These are phyloP conservation scores for Calonectria montana DNA, from an alignment of 2,329 filamentous ascomycete species.

Conservation along the genomic window DNA sequence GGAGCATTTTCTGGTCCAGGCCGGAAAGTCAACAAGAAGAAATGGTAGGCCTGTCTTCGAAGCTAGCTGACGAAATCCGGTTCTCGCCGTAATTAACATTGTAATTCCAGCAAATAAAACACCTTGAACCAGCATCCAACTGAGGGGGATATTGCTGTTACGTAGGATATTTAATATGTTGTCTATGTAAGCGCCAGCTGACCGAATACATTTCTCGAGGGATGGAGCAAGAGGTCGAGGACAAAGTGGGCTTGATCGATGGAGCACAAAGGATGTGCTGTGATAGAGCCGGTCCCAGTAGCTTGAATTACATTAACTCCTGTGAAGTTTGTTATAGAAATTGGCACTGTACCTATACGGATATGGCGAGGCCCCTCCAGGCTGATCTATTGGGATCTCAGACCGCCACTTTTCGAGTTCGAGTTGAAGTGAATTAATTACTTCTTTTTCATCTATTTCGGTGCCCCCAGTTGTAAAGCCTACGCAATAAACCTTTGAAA, in stretches of 20 bases:
- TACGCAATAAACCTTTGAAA: not conserved
- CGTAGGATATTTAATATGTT: not conserved
- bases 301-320: not conserved
- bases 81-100: slow-evolving; percentile 19
- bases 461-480: not conserved
- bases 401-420: slow-evolving; percentile 4
- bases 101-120: slow-evolving; percentile 22
- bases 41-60: not conserved
- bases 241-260: slow-evolving; percentile 21
- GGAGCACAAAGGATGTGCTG: slow-evolving; percentile 19
- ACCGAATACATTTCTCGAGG: not conserved
- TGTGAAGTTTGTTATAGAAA: fast-evolving
- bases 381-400: not conserved
- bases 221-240: not conserved
- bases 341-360: not conserved
- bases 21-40: slow-evolving; percentile 17
- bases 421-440: not conserved
- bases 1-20: slow-evolving; percentile 20
- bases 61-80: not conserved
- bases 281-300: slow-evolving; percentile 25
- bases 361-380: not conserved
- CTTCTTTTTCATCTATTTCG: not conserved
- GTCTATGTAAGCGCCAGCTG: slow-evolving; percentile 10
- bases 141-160: slow-evolving; percentile 10
- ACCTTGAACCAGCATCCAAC: slow-evolving; percentile 25